Evolutionary conservation across 2,329 filamentous ascomycete genomes (phyloP).

Genomic region (Akanthomyces muscarius): DNA sequence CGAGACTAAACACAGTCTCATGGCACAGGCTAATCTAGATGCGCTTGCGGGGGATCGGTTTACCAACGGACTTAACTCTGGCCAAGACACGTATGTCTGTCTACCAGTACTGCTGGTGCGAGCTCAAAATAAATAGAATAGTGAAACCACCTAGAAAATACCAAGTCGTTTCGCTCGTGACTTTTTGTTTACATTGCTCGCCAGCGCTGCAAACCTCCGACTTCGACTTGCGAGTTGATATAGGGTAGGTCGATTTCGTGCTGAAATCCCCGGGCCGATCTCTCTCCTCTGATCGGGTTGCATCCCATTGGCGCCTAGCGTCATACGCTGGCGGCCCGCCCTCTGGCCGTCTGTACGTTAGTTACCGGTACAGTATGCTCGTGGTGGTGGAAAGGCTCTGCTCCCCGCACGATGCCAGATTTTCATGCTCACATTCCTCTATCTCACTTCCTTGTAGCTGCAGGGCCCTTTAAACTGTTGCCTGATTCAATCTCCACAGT

Average conservation of each 20-base stretch:
- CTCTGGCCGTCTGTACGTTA: neutral
- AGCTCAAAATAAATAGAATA: no score
- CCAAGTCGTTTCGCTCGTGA: no score
- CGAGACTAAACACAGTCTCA: no score
- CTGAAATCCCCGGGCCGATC: neutral
- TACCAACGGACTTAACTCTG: no score
- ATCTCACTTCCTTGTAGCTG: neutral
- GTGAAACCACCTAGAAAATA: no score
- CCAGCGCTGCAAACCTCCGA: neutral
- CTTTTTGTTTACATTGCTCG: neutral
- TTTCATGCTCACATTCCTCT: neutral
- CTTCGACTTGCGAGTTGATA: neutral
- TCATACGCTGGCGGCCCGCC: neutral
- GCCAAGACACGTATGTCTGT: no score
- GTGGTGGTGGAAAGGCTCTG: neutral
- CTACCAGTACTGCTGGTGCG: no score
- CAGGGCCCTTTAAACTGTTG: slow-evolving; percentile 3
- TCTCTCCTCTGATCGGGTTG: slow-evolving; percentile 7
- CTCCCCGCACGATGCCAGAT: slow-evolving; percentile 10
- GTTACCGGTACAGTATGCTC: no score
- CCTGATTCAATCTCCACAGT: slow-evolving; percentile 4
- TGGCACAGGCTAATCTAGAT: no score
- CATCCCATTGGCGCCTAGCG: slow-evolving; percentile 13
- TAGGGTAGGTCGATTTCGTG: neutral
- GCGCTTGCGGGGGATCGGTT: no score